These are phyloP conservation scores for Tephrocybe sp. DNA, from an alignment of 768 basidiomycete species.

Conservation along the genomic window DNA sequence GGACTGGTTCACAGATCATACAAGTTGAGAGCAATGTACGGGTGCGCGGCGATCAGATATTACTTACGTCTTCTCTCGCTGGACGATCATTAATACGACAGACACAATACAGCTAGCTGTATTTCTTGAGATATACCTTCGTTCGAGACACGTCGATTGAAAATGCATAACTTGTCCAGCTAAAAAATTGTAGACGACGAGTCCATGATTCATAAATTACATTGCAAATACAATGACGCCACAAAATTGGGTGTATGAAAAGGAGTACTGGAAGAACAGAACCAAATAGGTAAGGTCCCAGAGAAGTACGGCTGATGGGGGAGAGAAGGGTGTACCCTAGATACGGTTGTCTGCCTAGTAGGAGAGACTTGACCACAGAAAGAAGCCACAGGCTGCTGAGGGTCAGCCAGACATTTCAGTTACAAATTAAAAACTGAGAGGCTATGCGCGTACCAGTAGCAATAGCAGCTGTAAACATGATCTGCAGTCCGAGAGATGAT, in stretches of 20 bases:
- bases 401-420: no score
- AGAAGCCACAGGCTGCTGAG: no score
- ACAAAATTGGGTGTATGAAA: no score
- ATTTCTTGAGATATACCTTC: slow-evolving; percentile 7
- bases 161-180: background rate
- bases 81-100: slow-evolving; percentile 15
- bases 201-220: no score
- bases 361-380: no score
- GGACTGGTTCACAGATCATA: slow-evolving; percentile 1
- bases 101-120: slow-evolving; percentile 9
- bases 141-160: background rate
- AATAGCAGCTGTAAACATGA: slow-evolving; percentile 28
- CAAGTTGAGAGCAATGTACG: slow-evolving; percentile 1
- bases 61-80: slow-evolving; percentile 8
- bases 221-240: no score
- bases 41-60: slow-evolving; percentile 5
- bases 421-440: background rate
- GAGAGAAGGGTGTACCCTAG: no score
- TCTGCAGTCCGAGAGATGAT: slow-evolving; percentile 28
- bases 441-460: slow-evolving; percentile 28
- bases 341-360: no score
- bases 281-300: no score
- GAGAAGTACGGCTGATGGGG: no score
- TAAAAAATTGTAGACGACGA: background rate
- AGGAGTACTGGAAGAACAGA: no score